Conservation (phyloP, 495 filamentous ascomycete species). For the Podospora australis region DNA sequence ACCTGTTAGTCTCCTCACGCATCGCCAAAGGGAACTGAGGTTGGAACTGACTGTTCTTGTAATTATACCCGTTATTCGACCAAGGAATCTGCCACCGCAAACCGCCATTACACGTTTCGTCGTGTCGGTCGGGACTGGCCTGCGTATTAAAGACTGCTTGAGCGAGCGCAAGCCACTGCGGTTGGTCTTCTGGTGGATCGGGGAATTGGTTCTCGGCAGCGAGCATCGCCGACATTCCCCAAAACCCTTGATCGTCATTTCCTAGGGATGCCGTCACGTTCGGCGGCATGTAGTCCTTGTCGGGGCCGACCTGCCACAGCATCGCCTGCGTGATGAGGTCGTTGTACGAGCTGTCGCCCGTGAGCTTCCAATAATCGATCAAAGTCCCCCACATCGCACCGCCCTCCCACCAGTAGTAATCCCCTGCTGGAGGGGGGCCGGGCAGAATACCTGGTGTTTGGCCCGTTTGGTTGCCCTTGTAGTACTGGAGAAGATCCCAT, state of each 20-base stretch:
- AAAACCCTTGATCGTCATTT: slow-evolving; percentile 80
- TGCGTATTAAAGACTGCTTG: slow-evolving; percentile 76
- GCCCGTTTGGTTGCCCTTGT: slow-evolving; percentile 55
- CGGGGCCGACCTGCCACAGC: slow-evolving; percentile 59
- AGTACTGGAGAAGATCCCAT: slow-evolving; percentile 58
- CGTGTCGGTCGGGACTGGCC: slow-evolving; percentile 50
- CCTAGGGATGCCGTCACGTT: slow-evolving; percentile 74
- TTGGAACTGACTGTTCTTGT: slow-evolving; percentile 65
- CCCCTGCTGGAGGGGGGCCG: slow-evolving; percentile 43
- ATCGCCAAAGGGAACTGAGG: neutral
- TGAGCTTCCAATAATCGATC: slow-evolving; percentile 75
- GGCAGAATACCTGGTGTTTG: slow-evolving; percentile 60
- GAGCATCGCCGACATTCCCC: slow-evolving; percentile 68
- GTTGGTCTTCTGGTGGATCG: slow-evolving; percentile 49
- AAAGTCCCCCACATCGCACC: slow-evolving; percentile 68
- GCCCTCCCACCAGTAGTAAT: slow-evolving; percentile 63
- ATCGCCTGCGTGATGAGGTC: slow-evolving; percentile 54
- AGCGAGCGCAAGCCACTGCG: slow-evolving; percentile 66
- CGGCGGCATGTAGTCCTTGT: slow-evolving; percentile 59
- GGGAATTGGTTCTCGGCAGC: slow-evolving; percentile 68
- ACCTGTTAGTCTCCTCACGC: slow-evolving; percentile 9
- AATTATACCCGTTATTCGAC: slow-evolving; percentile 72
- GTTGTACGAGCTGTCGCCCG: slow-evolving; percentile 67
- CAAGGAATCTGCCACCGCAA: slow-evolving; percentile 79
- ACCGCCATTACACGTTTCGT: slow-evolving; percentile 60